A percentile compares a stretch with the other conserved stretches of the same genome.
Evolutionary conservation across 2,329 filamentous ascomycete species (phyloP).

Genomic region (Chrysosporium keratinophilum): DNA sequence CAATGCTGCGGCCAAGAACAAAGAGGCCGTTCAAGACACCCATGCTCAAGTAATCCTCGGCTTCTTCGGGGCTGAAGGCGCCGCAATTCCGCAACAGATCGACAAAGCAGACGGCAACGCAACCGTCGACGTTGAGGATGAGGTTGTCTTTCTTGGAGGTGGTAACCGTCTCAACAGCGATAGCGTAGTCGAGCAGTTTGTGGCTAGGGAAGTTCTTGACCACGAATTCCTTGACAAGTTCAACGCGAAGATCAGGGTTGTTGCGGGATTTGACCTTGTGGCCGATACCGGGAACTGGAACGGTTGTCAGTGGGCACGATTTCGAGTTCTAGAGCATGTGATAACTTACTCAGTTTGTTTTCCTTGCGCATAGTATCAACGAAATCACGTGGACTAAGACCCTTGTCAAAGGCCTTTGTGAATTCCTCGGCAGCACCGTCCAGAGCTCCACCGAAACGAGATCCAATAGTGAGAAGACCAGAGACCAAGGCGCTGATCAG

Average conservation of each 20-base stretch:
- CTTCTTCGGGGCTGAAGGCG: constrained; percentile 90
- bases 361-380: constrained; percentile 98
- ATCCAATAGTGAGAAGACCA: constrained; percentile 96
- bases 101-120: constrained; percentile 96
- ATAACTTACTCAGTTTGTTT: constrained; percentile 81
- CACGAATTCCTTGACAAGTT: constrained; percentile 98
- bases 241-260: constrained; percentile 98
- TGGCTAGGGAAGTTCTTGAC: constrained; percentile 93
- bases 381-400: constrained; percentile 94
- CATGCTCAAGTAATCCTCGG: constrained; percentile 98
- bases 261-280: constrained; percentile 99
- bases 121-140: constrained; percentile 97
- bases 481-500: constrained; percentile 89
- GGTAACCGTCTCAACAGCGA: constrained; percentile 94
- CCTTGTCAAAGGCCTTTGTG: constrained; percentile 96
- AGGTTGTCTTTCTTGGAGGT: constrained; percentile 99
- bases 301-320: constrained; percentile 22
- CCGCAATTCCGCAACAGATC: constrained; percentile 96
- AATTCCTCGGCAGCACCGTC: constrained; percentile 98
- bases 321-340: not conserved
- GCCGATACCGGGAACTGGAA: constrained; percentile 78
- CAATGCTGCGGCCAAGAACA: constrained; percentile 91
- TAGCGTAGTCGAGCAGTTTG: constrained; percentile 97
- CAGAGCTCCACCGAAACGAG: constrained; percentile 94
- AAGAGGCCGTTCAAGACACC: constrained; percentile 99